Base-by-base conservation (phyloP, 2,329 filamentous ascomycete species). In the Pseudopithomyces chartarum region DNA sequence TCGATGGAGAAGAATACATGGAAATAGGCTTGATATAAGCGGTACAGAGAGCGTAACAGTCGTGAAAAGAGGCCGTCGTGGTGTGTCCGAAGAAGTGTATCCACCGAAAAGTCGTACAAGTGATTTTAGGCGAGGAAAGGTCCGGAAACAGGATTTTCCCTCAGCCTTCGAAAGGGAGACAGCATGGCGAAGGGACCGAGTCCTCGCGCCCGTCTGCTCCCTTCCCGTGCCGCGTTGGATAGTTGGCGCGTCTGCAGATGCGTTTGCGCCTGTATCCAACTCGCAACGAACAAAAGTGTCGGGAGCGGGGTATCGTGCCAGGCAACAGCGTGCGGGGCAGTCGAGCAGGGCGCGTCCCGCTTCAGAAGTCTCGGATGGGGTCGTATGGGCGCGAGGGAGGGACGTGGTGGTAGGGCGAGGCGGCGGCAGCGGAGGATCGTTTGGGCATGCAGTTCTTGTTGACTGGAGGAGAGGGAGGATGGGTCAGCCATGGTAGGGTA, bases 401-500 rank as follows among this genome's bases (percentile, higher is more conserved):
- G 13, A 50, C 22, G 8, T 50, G 47, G 19, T 48, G 45, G 47
- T 39, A 50, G 34, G 34, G 34, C 17, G 47, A 50, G 47, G 33
- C 47, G 12, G 47, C 47, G 47, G 47, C n/a, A 13, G 47, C 47
- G 19, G 47, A 19, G 23, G 6, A 29, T n/a, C 47, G 33, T 23
- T 50, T 50, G 20, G 47, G 47, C 20, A 50, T 40, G 29, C 47
- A 50, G 8, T 34, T 50, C 17, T 50, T 50, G 34, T 50, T 50
- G 34, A 50, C 47, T 50, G 12, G 8, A 15, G 4, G 6, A 19
- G 15, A 17, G 34, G 47, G 29, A 7, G 22, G 22, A 29, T 20
- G 22, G 8, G 17, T 20, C n/a, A n/a, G n/a, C n/a, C n/a, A n/a
- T n/a, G n/a, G n/a, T n/a, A n/a, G n/a, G n/a, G n/a, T n/a, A n/a